Base-by-base conservation (phyloP, 768 basidiomycete species). In the Podaxis sp. region DNA sequence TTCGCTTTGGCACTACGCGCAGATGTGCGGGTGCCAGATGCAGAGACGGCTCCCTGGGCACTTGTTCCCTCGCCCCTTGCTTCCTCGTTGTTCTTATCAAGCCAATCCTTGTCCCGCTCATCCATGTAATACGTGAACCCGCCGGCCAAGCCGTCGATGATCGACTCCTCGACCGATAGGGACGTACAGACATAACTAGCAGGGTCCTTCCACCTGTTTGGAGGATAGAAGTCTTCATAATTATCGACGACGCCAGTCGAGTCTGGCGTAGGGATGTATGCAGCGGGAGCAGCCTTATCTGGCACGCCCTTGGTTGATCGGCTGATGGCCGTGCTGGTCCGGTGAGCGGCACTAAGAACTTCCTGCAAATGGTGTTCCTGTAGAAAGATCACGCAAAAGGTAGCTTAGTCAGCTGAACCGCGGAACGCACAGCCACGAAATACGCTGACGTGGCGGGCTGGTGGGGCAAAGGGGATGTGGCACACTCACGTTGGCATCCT, bases 81-180 rank as follows among this genome's bases (percentile, higher is more conserved):
- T 59, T 89, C 85, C 68, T 89, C 88, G 67, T 98, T 97, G 69
- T 93, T 93, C 74, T 86, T 89, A 66, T 91, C 89, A 35, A 99
- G 82, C 96, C 96, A 99, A 64, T 90, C 90, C 68, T 90, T 87
- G 76, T 98, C 96, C 16, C 90, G 88, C 72, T 98, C 97, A 67
- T 99, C 96, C 90, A 98, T 91, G 64, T 86, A 91, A 69, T 98
- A 98, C 1, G 87, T 86, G 73, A 90, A 90, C 0, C 90, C 89
- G 65, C 89, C 86, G 35, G 83, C 75, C 59, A 94, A 82, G 10
- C 83, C 85, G 64, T 76, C 79, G 3, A 72, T 71, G 65, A 80
- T 77, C 7, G 84, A 77, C 65, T 95, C 93, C 66, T 98, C 97
- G 64, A 90, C 86, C 2, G 90, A 93, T 66, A 90, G 86, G 6